phyloP scores from a whole-genome alignment of 2,329 filamentous ascomycete species.

The Colletotrichum eremochloae region DNA sequence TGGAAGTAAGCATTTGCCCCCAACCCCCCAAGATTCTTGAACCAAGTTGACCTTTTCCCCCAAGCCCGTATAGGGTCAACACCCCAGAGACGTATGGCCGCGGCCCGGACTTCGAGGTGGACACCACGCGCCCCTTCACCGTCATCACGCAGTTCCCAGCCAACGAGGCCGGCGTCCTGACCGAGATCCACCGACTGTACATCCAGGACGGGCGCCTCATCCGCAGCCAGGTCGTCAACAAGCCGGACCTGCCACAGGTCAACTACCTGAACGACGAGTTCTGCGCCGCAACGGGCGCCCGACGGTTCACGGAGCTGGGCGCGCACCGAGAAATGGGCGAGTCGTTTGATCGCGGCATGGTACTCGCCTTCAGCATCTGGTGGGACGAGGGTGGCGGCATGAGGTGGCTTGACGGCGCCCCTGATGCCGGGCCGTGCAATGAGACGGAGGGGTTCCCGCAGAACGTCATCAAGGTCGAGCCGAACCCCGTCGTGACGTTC shows the following conservation, averaged over 20 bases:
- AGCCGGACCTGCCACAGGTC: constrained; percentile 47
- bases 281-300: constrained; percentile 51
- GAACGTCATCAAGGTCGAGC: constrained; percentile 60
- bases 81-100: constrained; percentile 51
- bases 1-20: constrained; percentile 49
- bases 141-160: constrained; percentile 66
- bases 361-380: constrained; percentile 65
- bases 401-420: constrained; percentile 64
- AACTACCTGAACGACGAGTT: constrained; percentile 55
- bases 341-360: constrained; percentile 62
- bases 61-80: constrained; percentile 49
- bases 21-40: background rate
- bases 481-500: constrained; percentile 65
- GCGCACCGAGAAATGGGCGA: constrained; percentile 61
- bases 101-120: constrained; percentile 48
- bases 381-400: constrained; percentile 66
- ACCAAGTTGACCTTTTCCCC: background rate
- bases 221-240: constrained; percentile 55
- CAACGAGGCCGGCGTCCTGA: constrained; percentile 53
- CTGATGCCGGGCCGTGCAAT: constrained; percentile 64
- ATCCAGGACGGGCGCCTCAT: constrained; percentile 63
- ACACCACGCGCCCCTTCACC: constrained; percentile 55
- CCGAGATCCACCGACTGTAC: constrained; percentile 63
- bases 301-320: constrained; percentile 53
- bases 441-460: constrained; percentile 65